These are phyloP conservation scores for Pugionium cornutum DNA, from an alignment of 345 rosid species.

Conservation along the genomic window DNA sequence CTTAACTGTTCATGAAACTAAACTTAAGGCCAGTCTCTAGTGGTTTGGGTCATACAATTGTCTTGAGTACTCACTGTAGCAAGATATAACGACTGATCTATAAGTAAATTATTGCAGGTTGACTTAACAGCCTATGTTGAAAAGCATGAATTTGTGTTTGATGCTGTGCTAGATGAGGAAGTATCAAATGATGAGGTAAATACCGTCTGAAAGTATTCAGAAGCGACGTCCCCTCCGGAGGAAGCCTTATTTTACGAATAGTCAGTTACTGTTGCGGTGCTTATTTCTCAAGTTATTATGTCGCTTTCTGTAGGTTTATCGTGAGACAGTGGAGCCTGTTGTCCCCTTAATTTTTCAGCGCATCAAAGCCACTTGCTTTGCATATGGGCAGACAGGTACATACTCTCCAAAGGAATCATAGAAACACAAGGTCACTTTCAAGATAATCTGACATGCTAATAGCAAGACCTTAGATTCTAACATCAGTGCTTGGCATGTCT, in stretches of 20 bases:
- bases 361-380: conserved; percentile 96
- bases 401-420: conserved; percentile 20
- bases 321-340: conserved; percentile 92
- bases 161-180: conserved; percentile 94
- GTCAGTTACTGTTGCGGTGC: neutral
- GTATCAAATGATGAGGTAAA: conserved; percentile 95
- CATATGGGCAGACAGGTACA: conserved; percentile 96
- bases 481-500: conserved; percentile 15
- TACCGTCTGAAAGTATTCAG: conserved; percentile 7
- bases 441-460: conserved; percentile 14
- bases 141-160: conserved; percentile 93
- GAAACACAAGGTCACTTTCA: conserved; percentile 12
- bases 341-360: conserved; percentile 93
- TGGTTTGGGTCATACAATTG: neutral
- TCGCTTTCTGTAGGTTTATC: conserved; percentile 63
- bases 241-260: conserved; percentile 12
- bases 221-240: neutral
- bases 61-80: neutral
- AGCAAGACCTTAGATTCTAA: conserved; percentile 21
- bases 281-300: conserved; percentile 24
- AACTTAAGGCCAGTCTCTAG: conserved; percentile 67
- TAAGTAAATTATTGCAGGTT: conserved; percentile 56
- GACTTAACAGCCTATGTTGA: conserved; percentile 92
- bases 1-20: conserved; percentile 87
- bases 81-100: conserved; percentile 14